Evolutionary conservation across 179 eudicot species (phyloP).

Genomic region (Corrigiola litoralis): DNA sequence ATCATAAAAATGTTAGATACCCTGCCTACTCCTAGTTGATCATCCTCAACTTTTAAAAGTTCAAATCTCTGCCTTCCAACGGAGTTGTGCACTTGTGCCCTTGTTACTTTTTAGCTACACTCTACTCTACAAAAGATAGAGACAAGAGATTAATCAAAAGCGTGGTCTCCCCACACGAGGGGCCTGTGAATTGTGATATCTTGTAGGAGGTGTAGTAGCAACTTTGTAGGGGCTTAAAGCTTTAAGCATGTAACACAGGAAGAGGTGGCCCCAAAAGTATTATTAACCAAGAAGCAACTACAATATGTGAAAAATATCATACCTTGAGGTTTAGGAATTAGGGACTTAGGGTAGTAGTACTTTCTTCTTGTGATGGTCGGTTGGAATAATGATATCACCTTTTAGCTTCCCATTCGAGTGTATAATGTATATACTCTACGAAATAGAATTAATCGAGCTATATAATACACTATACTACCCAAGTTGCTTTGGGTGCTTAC

Average conservation of each 20-base stretch:
- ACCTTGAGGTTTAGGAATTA: too few relatives aligned
- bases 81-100: not conserved
- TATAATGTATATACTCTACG: too few relatives aligned
- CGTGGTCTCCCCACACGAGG: conserved; percentile 22
- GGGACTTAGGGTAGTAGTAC: too few relatives aligned
- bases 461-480: too few relatives aligned
- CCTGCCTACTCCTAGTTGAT: not conserved
- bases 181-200: conserved; percentile 9
- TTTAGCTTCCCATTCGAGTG: too few relatives aligned
- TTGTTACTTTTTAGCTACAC: conserved; percentile 6
- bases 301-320: too few relatives aligned
- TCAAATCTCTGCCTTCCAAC: conserved; percentile 14
- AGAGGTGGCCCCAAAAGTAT: too few relatives aligned
- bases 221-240: conserved; percentile 11
- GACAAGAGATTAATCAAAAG: conserved; percentile 12
- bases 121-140: conserved; percentile 5
- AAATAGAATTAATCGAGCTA: too few relatives aligned
- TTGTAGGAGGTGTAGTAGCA: not conserved
- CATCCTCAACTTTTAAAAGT: conserved; percentile 4
- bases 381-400: too few relatives aligned
- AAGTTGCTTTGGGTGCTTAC: too few relatives aligned
- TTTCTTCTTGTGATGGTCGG: too few relatives aligned
- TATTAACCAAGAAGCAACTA: too few relatives aligned
- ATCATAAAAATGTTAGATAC: conserved; percentile 19
- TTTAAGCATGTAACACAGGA: conserved; percentile 10